Base-by-base conservation (phyloP, 1,284 basidiomycete genomes). In the Tilletia caries region DNA sequence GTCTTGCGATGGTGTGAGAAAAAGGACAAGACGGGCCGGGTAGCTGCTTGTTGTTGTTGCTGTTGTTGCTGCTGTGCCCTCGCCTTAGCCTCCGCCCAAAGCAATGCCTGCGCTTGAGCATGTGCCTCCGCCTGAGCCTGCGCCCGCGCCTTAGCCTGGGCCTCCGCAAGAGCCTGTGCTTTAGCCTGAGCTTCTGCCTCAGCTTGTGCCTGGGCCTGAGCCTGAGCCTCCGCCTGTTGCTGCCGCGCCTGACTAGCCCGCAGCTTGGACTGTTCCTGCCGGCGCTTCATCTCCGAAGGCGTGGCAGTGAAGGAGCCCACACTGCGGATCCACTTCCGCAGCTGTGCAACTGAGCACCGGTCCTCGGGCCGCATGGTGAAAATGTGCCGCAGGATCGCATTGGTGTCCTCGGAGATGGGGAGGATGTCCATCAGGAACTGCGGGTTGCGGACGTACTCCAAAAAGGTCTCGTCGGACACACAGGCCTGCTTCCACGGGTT, bases 401-500 rank as follows among this genome's bases (percentile, higher is more conserved):
- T 82, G 64, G 75, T 71, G 58, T 76, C 79, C n/a, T 79, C 72
- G 23, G 79, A 81, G 69, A 83, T 76, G 50, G 82, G 82, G 5
- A 83, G 75, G 52, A 83, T 82, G 70, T 78, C 77, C 65, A 73
- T 72, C 66, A 83, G 72, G 65, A 80, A 80, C 64, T 81, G 75
- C 8, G 79, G 79, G 66, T 80, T 76, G 65, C 74, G 75, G 37
- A 80, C 70, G 62, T 81, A 83, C 68, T 80, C 78, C 68, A 75
- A 72, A 85, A 91, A 95, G 50, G 89, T 89, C 67, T 89, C 87
- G 84, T 96, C 93, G 62, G 86, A 85, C 4, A 86, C 84, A 62
- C 86, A 88, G 3, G 95, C 93, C 75, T 88, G 87, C 73, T 88
- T 88, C 95, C 95, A 97, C 4, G 93, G 94, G 82, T 91, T 92